Evolutionary conservation across 192 early-diverging fungal genomes (phyloP).

Genomic region (Piromyces finnis): DNA sequence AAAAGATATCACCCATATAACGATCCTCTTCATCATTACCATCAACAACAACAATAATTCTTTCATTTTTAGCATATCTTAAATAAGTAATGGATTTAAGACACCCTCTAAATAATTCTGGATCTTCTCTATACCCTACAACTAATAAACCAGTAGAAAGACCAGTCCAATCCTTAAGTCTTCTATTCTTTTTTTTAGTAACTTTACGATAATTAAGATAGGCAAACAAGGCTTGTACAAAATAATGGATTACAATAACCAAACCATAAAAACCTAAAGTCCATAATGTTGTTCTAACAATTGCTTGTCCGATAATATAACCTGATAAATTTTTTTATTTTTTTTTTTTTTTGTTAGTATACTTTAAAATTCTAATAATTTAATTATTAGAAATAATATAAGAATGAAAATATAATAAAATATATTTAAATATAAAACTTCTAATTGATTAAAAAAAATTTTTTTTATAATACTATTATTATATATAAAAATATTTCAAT

Average conservation of each 20-base stretch:
- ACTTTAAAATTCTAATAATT: too few species aligned
- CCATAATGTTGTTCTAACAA: background rate
- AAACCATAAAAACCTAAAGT: background rate
- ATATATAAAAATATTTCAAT: too few species aligned
- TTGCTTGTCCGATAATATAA: background rate
- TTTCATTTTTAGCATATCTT: conserved; percentile 7
- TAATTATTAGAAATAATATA: too few species aligned
- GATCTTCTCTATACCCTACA: conserved; percentile 11
- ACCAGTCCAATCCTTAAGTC: background rate
- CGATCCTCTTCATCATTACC: conserved; percentile 9
- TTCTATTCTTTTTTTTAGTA: background rate
- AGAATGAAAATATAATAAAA: too few species aligned
- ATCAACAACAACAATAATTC: conserved; percentile 10
- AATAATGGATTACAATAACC: background rate
- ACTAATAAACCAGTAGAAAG: conserved; percentile 4
- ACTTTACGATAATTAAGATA: background rate
- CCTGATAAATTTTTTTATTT: background rate
- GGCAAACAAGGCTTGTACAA: background rate
- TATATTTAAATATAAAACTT: too few species aligned
- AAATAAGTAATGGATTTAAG: conserved; percentile 3
- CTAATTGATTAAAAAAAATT: too few species aligned
- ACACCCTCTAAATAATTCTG: conserved; percentile 6
- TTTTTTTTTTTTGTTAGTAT: too few species aligned
- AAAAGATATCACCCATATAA: conserved; percentile 9
- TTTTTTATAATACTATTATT: too few species aligned